Base-by-base conservation (phyloP, 2,329 filamentous ascomycete genomes). In the Pezicula radicicola region DNA sequence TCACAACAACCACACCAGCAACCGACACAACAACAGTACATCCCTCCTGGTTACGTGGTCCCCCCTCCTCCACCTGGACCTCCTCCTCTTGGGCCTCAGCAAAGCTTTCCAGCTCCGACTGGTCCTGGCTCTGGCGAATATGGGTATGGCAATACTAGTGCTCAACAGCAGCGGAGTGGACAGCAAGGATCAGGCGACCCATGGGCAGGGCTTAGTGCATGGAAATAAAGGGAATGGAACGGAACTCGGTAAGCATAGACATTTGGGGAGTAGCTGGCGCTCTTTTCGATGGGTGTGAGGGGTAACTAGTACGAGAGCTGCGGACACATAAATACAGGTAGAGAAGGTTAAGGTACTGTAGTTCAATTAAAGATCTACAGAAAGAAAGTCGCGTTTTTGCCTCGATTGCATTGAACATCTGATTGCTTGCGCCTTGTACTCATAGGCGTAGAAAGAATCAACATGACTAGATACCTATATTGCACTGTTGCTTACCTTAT, bases 181-280 rank as follows among this genome's bases (percentile, higher is more conserved):
- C 66, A 67, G 46, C 60, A 66, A 30, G 63, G 62, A 41, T 55
- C 64, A 12, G 61, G 63, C 55, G 84, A 90, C 74, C 86, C 85
- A 7, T 90, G 85, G 85, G 84, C 85, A 15, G 86, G 85, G 4
- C 67, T 90, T 59, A 86, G 79, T 70, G 80, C 79, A 43, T 89
- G 85, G 85, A 87, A 86, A 67, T 88, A 52, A 51, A 40, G 7
- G 35, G 13, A 39, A 9, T 8, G 6, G 16, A 21, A 15, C 15
- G 33, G 21, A n/a, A 48, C 13, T 39, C 47, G 21, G 28, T 21
- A 18, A 41, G n/a, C 9, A 48, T 42, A 36, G 35, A 37, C 8
- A 28, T 18, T 42, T 30, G n/a, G 21, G 10, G 15, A 28, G 19
- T 40, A 36, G 28, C 16, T 35, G 19, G 25, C 40, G 27, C 28